These are phyloP conservation scores for Ustilago hordei DNA, from an alignment of 1,284 basidiomycete species.

Conservation along the genomic window DNA sequence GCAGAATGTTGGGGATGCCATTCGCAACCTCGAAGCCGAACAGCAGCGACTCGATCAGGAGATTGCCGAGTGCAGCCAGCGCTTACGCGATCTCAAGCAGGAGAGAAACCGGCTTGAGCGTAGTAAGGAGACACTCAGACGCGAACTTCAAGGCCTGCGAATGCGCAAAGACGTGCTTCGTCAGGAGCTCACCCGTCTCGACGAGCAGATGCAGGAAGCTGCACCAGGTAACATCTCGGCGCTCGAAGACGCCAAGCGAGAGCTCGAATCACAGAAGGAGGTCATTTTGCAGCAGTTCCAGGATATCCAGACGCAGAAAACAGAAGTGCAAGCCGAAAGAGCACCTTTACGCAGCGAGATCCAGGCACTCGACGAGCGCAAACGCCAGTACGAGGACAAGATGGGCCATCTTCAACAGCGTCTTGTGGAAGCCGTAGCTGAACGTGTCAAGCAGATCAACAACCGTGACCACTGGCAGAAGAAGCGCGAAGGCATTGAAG, in stretches of 20 bases:
- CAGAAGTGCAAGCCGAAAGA: constrained; percentile 66
- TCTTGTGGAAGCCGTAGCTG: constrained; percentile 50
- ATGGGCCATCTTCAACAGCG: constrained; percentile 48
- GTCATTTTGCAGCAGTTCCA: constrained; percentile 53
- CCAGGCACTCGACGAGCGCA: constrained; percentile 28
- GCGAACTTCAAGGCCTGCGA: constrained; percentile 32
- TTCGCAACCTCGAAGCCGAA: constrained; percentile 47
- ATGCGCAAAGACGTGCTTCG: constrained; percentile 36
- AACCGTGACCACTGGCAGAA: constrained; percentile 51
- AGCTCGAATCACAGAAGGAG: constrained; percentile 53
- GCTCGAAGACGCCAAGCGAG: constrained; percentile 73
- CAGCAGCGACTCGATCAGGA: constrained; percentile 30
- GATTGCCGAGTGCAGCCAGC: constrained; percentile 20
- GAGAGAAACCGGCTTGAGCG: constrained; percentile 32
- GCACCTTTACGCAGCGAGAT: constrained; percentile 66
- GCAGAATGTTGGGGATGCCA: constrained; percentile 56
- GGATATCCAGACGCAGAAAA: constrained; percentile 49
- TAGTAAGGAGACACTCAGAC: constrained; percentile 14
- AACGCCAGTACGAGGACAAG: constrained; percentile 14
- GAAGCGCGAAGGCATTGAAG: constrained; percentile 43
- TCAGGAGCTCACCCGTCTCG: constrained; percentile 70
- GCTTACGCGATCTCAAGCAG: constrained; percentile 17
- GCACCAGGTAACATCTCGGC: constrained; percentile 79
- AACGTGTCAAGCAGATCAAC: constrained; percentile 64
- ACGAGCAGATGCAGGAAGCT: constrained; percentile 79